Base-by-base conservation (phyloP, 2,329 filamentous ascomycete species). In the Xylariaceae sp. region DNA sequence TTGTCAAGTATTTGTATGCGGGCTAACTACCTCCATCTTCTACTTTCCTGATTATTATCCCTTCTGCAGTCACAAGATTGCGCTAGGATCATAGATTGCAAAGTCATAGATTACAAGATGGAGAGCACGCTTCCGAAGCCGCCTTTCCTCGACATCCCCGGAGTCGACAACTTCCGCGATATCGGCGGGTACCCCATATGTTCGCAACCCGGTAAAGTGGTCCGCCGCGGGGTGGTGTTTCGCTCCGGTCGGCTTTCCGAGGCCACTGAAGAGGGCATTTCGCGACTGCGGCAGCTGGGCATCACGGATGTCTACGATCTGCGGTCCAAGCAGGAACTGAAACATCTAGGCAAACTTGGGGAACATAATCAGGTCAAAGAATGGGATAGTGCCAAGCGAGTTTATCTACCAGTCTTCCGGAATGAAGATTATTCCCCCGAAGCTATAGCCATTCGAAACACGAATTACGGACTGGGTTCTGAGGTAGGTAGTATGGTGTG, bases 161-260 rank as follows among this genome's bases (percentile, higher is more conserved):
- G 86, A 32, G 77, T 89, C 42, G 77, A 75, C 58, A 90, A 90
- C 72, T 85, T 90, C 67, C 81, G 88, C 46, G 86, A 89, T 66
- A 74, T 87, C 26, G 86, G 86, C 56, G 84, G 84, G 41, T 83
- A 85, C 60, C 73, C 78, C 6, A 67, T 82, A 46, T 56, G 72
- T 18, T 63, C 61, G 3, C 54, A 65, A 12, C 65, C 70, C 6
- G 68, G 56, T 48, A 73, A 69, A 66, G 72, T 67, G 50, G 67
- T 89, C 56, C 79, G 80, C n/a, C 73, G 73, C 16, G 76, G 78
- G 37, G 66, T 85, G 37, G 74, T 89, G 55, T 92, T 84, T 73
- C 86, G 90, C 52, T 85, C 84, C 48, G 88, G 85, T 3, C 86
- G 90, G 59, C 83, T 87, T n/a, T 81, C 80, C 18, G 74, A 74